Conservation (phyloP, 345 rosid species). For the Salix caprea region DNA sequence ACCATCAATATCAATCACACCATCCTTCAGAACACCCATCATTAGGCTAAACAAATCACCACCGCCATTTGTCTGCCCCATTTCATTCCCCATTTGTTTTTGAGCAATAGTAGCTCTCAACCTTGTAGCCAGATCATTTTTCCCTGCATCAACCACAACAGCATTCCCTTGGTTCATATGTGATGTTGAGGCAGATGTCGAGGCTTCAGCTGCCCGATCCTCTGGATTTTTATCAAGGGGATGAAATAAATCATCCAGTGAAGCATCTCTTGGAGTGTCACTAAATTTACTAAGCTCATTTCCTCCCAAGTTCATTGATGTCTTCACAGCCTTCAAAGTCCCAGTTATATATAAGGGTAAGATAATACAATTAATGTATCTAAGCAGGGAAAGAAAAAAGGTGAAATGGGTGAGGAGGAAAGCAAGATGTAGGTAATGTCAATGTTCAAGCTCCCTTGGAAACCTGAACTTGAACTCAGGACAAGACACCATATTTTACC, state of each 20-base stretch:
- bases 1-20: no score
- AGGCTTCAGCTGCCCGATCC: no score
- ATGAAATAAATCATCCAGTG: conserved; percentile 79
- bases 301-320: conserved; percentile 43
- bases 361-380: not conserved
- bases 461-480: not conserved
- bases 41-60: no score
- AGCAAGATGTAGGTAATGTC: not conserved
- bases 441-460: conserved; percentile 2
- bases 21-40: no score
- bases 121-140: no score
- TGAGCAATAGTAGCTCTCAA: no score
- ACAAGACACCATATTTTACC: not conserved
- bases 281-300: conserved; percentile 49
- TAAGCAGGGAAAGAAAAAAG: not conserved
- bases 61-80: no score
- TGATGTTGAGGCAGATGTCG: no score
- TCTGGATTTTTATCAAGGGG: no score
- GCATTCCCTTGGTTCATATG: no score
- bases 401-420: not conserved
- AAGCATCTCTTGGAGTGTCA: conserved; percentile 74
- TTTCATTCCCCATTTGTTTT: no score
- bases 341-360: conserved; percentile 10
- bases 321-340: conserved; percentile 54
- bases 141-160: no score